phyloP scores from a whole-genome alignment of 192 early-diverging fungal genomes.

The Backusella australiensis region DNA sequence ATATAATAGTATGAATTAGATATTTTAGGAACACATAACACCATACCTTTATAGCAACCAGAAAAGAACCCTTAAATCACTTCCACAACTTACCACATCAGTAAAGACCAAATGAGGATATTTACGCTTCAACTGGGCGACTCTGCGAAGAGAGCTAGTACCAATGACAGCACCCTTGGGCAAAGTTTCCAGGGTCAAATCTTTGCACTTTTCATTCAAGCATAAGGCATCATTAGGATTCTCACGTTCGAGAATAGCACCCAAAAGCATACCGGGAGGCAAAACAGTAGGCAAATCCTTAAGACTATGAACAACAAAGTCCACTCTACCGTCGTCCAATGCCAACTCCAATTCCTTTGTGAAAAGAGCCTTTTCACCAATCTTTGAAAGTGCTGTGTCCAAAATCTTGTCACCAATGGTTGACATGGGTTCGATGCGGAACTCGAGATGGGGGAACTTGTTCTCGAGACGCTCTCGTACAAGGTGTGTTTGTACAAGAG shows the following conservation, averaged over 20 bases:
- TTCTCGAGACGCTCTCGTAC: conserved; percentile 57
- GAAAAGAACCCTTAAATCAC: background rate
- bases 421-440: conserved; percentile 60
- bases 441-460: conserved; percentile 40
- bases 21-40: background rate
- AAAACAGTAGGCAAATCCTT: conserved; percentile 92
- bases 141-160: conserved; percentile 83
- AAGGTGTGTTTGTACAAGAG: conserved; percentile 81
- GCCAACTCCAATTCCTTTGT: conserved; percentile 90
- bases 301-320: conserved; percentile 90
- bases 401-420: conserved; percentile 82
- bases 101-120: conserved; percentile 77
- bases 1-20: background rate
- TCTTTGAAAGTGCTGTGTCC: conserved; percentile 80
- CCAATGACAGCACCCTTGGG: conserved; percentile 79
- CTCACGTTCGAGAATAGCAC: conserved; percentile 82
- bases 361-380: conserved; percentile 89
- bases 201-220: conserved; percentile 27
- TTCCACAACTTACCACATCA: conserved; percentile 63
- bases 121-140: conserved; percentile 77
- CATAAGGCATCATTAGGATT: conserved; percentile 90
- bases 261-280: conserved; percentile 78
- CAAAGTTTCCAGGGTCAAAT: conserved; percentile 55
- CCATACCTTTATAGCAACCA: background rate
- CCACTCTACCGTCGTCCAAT: conserved; percentile 60